These are phyloP conservation scores for Dactylellina haptotyla DNA, from an alignment of 2,329 filamentous ascomycete genomes.

Conservation along the genomic window DNA sequence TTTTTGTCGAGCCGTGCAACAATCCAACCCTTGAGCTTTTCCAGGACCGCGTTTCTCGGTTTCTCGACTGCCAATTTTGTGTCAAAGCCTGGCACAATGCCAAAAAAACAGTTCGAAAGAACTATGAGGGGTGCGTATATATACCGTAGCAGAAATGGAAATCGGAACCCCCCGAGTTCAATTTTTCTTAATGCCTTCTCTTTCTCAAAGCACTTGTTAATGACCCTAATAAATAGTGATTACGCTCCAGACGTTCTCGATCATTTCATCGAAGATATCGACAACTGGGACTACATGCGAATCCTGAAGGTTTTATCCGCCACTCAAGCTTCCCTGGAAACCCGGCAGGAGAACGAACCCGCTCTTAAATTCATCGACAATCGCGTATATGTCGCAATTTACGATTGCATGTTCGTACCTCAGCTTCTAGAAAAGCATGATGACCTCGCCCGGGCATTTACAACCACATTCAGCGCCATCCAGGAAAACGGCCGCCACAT, in stretches of 20 bases:
- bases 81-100: conserved; percentile 57
- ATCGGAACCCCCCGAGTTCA: too few species aligned
- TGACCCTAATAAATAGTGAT: conserved; percentile 25
- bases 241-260: conserved; percentile 46
- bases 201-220: conserved; percentile 5
- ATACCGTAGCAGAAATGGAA: too few species aligned
- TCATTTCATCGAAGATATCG: conserved; percentile 44
- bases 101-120: conserved; percentile 56
- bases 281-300: conserved; percentile 44
- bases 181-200: background rate
- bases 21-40: conserved; percentile 56
- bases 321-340: conserved; percentile 22
- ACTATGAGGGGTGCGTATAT: conserved; percentile 56
- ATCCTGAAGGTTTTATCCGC: conserved; percentile 23
- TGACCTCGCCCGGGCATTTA: conserved; percentile 52
- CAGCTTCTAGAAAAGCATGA: conserved; percentile 47
- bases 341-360: conserved; percentile 18
- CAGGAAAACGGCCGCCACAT: conserved; percentile 55
- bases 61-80: conserved; percentile 56
- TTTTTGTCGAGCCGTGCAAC: conserved; percentile 56
- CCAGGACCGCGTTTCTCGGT: conserved; percentile 55
- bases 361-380: conserved; percentile 45
- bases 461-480: conserved; percentile 53
- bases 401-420: conserved; percentile 49
- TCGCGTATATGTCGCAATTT: conserved; percentile 47